These are phyloP conservation scores for Sparassis latifolia DNA, from an alignment of 1,284 basidiomycete species.

Conservation along the genomic window DNA sequence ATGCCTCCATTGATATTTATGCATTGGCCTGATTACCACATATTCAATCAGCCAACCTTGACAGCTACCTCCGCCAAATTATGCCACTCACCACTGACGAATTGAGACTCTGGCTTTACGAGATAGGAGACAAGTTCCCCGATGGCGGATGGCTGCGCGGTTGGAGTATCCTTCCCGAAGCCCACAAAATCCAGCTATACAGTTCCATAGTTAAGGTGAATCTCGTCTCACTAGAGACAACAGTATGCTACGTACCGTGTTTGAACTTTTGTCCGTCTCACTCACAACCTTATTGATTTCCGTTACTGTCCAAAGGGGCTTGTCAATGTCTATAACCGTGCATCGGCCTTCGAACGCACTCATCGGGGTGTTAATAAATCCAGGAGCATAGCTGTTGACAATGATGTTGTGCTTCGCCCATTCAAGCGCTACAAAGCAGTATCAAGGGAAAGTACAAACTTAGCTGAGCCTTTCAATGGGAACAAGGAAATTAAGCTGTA, in stretches of 20 bases:
- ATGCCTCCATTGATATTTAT: too few species aligned
- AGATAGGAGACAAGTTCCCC: slow-evolving; percentile 11
- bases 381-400: slow-evolving; percentile 11
- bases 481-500: not conserved
- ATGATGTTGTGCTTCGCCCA: slow-evolving; percentile 5
- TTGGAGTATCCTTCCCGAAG: slow-evolving; percentile 1
- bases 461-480: not conserved
- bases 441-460: not conserved
- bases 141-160: slow-evolving; percentile 4
- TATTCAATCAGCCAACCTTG: too few species aligned
- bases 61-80: too few species aligned
- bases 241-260: slow-evolving; percentile 1
- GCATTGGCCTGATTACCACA: too few species aligned
- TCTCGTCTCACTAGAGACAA: not conserved
- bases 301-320: not conserved
- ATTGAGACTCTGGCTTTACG: slow-evolving; percentile 10
- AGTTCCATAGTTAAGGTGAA: not conserved
- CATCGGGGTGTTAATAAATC: slow-evolving; percentile 6
- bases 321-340: not conserved
- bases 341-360: not conserved
- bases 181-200: not conserved
- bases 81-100: slow-evolving; percentile 8
- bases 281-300: not conserved
- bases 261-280: not conserved
- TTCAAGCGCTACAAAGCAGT: slow-evolving; percentile 1